Evolutionary conservation across 495 filamentous ascomycete genomes (phyloP), one percentile per base, ranked within the genome.

Genomic region (Penicillium argentinense): DNA sequence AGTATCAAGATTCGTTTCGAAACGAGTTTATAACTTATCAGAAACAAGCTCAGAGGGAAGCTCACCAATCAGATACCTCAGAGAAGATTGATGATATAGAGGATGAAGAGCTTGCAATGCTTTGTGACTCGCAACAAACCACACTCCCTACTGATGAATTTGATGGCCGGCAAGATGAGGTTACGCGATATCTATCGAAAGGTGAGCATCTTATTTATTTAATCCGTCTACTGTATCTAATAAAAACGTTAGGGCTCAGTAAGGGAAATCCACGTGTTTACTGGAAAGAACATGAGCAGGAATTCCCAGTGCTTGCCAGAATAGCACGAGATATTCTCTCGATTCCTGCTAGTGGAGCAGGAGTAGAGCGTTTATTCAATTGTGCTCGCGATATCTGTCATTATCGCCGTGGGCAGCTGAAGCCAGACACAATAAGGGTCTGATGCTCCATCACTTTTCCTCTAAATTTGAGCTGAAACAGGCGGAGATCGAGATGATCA

Each of bases 331-430:
- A 51, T 41, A 39, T 56, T 19, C 14, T 56, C 6, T 46, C 32
- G 1, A 55, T 42, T 21, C 52, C 47, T 42, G 42, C 52, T 21
- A 50, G 27, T 32, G 42, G 47, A n/a, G 38, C 42, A 19, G 47
- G 53, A 26, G 47, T 56, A 2, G 47, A 56, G 32, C 42, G 47
- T 17, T 30, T 56, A n/a, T 56, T 56, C 27, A 47, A 56, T 47
- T 51, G 14, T 39, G 32, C 42, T 38, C 25, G 42, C 24, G 47
- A 56, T 51, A 39, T 56, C 36, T 56, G 24, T 34, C 17, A 56
- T 26, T 56, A 56, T 47, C 32, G 53, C 14, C 42, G 42, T 28
- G 29, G 53, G 3, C 38, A 36, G 5, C 11, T 49, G 19, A 49
- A 42, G 17, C 39, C 23, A 23, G 30, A 33, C 9, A 49, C 27